Evolutionary conservation across 768 basidiomycete species (phyloP), one percentile per base, ranked within the genome.

Genomic region (Tylopilus vinaceipallidus): DNA sequence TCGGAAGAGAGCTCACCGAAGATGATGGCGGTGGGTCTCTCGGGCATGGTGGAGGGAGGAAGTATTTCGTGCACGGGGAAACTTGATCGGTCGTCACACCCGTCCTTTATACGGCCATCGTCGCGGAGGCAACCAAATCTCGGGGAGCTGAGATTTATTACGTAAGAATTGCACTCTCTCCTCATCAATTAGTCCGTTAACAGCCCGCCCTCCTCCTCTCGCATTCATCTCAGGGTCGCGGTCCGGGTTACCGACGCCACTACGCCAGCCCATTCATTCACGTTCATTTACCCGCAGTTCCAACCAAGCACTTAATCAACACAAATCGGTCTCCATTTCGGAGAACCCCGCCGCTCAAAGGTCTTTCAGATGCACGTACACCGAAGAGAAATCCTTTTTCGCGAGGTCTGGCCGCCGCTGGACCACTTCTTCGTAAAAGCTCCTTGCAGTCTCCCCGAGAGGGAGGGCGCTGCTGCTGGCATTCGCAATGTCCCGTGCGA

Each of bases 381-480:
- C 83, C 12, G 83, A 82, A 30, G 88, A 91, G 62, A 95, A 94
- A 58, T 94, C 92, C 59, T 83, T 85, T 42, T 63, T 74, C 1
- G 75, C 81, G 19, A 91, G 73, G 43, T 80, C 86, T 2, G 84
- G 82, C 23, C 78, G 72, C 41, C 71, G 67, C 57, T 68, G 54
- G 4, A 87, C 70, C 42, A 83, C 77, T 23, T 74, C 69, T 5
- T 67, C 67, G 65, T 95, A 95, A 23, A 94, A 63, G 3, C 69
- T 64, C 57, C 80, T 73, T 8, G 89, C 88, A 4, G 79, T 78
- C 50, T 76, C 68, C 14, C 84, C 90, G 5, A 94, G 68, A 14
- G 87, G 87, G 48, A 91, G 63, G 4, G 81, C 73, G 29, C 73
- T 80, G 4, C 65, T 67, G 20, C 72, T 65, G 16, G 73, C 67